Percentiles rank a stretch among this genome's conserved stretches.
These are phyloP conservation scores for Pythium scleroteichum DNA, from an alignment of 352 stramenopile genomes.

Conservation along the genomic window DNA sequence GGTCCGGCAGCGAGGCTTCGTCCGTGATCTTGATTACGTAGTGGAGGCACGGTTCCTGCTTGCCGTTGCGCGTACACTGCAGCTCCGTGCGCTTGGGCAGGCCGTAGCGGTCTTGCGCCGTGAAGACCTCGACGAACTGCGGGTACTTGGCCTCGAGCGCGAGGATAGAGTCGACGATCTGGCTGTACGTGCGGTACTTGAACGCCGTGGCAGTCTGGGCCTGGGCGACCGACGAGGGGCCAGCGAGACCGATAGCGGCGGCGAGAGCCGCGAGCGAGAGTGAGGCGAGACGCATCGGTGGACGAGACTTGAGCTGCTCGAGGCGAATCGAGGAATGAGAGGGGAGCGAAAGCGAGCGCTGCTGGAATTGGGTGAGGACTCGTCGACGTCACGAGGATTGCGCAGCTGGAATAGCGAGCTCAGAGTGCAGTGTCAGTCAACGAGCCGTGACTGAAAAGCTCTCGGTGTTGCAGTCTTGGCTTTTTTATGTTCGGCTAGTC, in stretches of 20 bases:
- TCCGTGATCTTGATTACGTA: slow-evolving; percentile 89
- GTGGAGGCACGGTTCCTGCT: slow-evolving; percentile 57
- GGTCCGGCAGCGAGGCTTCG: slow-evolving; percentile 56
- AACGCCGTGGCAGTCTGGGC: slow-evolving; percentile 10
- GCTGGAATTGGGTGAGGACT: no score
- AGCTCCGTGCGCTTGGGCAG: slow-evolving; percentile 55
- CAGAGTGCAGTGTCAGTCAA: no score
- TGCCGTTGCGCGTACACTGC: slow-evolving; percentile 41
- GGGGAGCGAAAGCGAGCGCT: no score
- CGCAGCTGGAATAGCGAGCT: no score
- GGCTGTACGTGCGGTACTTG: slow-evolving; percentile 63
- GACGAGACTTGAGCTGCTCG: neutral
- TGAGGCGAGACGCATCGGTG: neutral
- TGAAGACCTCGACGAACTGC: slow-evolving; percentile 76
- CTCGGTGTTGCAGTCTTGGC: no score
- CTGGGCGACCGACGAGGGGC: neutral
- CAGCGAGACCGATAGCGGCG: neutral
- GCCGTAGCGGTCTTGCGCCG: slow-evolving; percentile 75
- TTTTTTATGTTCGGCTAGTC: no score
- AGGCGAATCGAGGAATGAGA: no score
- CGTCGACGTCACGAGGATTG: no score
- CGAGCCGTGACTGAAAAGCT: no score
- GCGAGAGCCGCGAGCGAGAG: neutral
- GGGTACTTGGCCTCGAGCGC: slow-evolving; percentile 58
- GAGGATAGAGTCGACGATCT: slow-evolving; percentile 64